Conservation (phyloP, 768 basidiomycete genomes). For the Lactarius trivialis region DNA sequence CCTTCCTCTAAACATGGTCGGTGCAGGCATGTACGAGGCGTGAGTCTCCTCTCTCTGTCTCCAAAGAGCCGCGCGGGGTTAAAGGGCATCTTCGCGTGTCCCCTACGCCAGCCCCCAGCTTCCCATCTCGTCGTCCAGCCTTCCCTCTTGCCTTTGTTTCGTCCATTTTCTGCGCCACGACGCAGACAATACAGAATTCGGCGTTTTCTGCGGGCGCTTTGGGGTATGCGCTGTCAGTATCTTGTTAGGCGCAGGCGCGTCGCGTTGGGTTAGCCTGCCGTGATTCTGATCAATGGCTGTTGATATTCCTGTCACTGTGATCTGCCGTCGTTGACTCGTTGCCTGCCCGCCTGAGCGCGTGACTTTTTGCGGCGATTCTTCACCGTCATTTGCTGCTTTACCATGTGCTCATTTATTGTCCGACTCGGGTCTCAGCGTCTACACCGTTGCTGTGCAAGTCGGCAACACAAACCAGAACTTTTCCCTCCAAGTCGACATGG, state of each 20-base stretch:
- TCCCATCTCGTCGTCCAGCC: not conserved
- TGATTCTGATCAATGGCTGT: not conserved
- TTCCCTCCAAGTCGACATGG: conserved; percentile 71
- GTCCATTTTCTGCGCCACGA: not conserved
- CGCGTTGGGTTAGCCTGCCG: not conserved
- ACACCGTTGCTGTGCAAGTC: conserved; percentile 54
- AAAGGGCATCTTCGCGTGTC: not conserved
- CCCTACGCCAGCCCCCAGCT: not conserved
- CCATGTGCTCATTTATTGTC: conserved; percentile 1
- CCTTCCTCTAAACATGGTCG: conserved; percentile 49
- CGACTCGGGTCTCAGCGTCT: conserved; percentile 41
- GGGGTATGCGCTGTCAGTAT: not conserved
- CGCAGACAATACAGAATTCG: not conserved
- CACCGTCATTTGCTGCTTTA: not conserved
- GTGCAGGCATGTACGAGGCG: conserved; percentile 50
- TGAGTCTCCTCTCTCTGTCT: conserved; percentile 34
- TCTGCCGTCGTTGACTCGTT: not conserved
- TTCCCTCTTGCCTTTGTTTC: not conserved
- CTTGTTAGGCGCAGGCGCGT: not conserved
- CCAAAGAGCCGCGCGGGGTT: conserved; percentile 2
- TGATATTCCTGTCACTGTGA: not conserved
- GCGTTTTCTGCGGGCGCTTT: not conserved
- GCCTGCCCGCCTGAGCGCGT: not conserved
- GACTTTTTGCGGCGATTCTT: not conserved
- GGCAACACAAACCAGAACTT: conserved; percentile 45